These are phyloP conservation scores for Myriosclerotinia scirpicola DNA, from an alignment of 2,329 filamentous ascomycete species.

Conservation along the genomic window DNA sequence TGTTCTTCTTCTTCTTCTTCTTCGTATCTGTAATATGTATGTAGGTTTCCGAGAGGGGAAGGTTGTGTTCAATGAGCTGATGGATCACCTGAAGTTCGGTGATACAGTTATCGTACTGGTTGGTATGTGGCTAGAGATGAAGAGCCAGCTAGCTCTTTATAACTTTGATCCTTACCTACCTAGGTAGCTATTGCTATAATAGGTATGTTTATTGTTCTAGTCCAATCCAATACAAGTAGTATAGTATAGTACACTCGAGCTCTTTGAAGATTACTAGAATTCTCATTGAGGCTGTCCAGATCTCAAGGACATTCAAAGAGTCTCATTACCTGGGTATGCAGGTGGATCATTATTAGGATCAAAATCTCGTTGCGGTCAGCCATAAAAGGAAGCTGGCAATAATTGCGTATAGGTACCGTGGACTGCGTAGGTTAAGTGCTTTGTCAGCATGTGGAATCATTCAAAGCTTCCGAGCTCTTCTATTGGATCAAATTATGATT, in stretches of 20 bases:
- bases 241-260: neutral
- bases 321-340: too few relatives aligned
- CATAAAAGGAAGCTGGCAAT: neutral
- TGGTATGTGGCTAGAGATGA: neutral
- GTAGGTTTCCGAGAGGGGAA: slow-evolving; percentile 4
- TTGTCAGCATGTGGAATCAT: neutral
- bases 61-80: neutral
- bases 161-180: neutral
- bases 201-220: neutral
- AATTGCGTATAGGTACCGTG: too few relatives aligned
- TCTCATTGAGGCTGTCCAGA: neutral
- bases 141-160: neutral
- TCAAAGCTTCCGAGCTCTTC: neutral
- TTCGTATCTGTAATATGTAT: neutral
- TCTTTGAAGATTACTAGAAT: too few relatives aligned
- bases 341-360: too few relatives aligned
- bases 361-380: slow-evolving; percentile 3
- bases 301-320: neutral
- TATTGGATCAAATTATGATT: slow-evolving; percentile 10
- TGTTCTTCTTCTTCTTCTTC: neutral
- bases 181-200: too few relatives aligned
- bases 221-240: neutral
- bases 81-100: neutral
- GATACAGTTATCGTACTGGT: neutral
- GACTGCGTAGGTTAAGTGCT: too few relatives aligned